These are phyloP conservation scores for Cochlearia excelsa DNA, from an alignment of 345 rosid genomes.

Conservation along the genomic window DNA sequence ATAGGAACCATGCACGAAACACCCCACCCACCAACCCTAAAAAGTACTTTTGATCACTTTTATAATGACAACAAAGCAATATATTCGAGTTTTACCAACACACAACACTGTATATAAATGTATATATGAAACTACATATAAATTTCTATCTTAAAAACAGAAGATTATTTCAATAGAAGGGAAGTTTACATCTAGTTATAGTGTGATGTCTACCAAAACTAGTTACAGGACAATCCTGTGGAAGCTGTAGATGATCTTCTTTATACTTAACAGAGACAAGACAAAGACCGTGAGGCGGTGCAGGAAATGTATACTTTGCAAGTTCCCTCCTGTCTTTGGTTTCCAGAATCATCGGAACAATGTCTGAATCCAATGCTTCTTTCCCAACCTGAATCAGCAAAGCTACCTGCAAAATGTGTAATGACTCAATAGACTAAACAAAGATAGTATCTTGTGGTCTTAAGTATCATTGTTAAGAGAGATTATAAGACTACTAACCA, in stretches of 20 bases:
- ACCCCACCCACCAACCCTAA: constrained; percentile 24
- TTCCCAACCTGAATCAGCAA: constrained; percentile 79
- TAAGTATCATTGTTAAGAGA: not conserved
- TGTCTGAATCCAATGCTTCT: constrained; percentile 70
- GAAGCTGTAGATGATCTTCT: constrained; percentile 64
- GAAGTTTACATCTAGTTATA: constrained; percentile 68
- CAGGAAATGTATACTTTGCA: constrained; percentile 60
- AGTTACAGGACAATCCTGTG: constrained; percentile 49
- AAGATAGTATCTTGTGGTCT: not conserved
- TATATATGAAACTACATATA: too few species aligned
- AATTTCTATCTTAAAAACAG: not conserved
- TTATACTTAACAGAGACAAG: constrained; percentile 61
- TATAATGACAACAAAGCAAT: too few species aligned
- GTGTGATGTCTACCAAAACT: constrained; percentile 75
- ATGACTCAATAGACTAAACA: constrained; percentile 5
- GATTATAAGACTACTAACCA: constrained; percentile 44
- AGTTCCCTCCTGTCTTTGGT: constrained; percentile 71
- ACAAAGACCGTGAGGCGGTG: constrained; percentile 82
- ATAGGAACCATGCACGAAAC: constrained; percentile 38
- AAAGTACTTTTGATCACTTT: not conserved
- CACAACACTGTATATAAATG: too few species aligned
- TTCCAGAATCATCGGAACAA: constrained; percentile 61
- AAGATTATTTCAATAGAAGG: constrained; percentile 19
- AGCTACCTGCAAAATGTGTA: constrained; percentile 55
- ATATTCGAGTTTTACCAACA: too few species aligned